Percentiles rank a stretch among this genome's conserved stretches.
phyloP scores from a whole-genome alignment of 1,284 basidiomycete species.

The Hemileia vastatrix region DNA sequence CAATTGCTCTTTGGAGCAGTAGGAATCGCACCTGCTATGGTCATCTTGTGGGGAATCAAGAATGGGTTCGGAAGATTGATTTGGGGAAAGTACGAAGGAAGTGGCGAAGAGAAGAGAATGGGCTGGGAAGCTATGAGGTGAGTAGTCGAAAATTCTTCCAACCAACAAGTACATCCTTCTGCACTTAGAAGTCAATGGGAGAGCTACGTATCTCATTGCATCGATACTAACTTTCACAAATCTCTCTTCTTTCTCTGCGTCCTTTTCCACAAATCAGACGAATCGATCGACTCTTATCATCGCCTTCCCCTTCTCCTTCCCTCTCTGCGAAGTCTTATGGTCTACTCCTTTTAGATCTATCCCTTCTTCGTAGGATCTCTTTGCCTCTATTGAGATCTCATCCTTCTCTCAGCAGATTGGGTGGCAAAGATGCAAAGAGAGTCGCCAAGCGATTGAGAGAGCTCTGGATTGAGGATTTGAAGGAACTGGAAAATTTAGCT shows the following conservation, averaged over 20 bases:
- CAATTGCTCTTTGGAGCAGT: conserved; percentile 95
- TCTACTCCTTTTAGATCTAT: conserved; percentile 61
- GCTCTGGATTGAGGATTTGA: conserved; percentile 74
- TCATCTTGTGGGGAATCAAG: conserved; percentile 62
- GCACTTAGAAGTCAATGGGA: conserved; percentile 57
- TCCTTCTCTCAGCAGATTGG: conserved; percentile 26
- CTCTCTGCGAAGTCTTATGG: conserved; percentile 56
- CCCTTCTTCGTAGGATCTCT: conserved; percentile 58
- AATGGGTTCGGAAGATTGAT: conserved; percentile 52
- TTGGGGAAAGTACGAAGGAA: conserved; percentile 47
- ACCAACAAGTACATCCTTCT: not conserved
- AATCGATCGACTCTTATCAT: conserved; percentile 61
- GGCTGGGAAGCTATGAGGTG: conserved; percentile 48
- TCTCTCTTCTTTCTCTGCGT: not conserved
- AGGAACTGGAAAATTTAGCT: conserved; percentile 66
- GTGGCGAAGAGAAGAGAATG: conserved; percentile 43
- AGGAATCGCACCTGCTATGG: conserved; percentile 80
- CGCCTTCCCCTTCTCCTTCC: conserved; percentile 7
- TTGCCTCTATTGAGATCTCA: conserved; percentile 26
- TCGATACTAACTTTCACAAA: not conserved
- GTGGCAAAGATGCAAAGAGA: conserved; percentile 29
- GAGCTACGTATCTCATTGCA: conserved; percentile 37
- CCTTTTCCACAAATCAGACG: conserved; percentile 48
- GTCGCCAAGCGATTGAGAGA: conserved; percentile 51
- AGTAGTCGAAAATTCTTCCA: conserved; percentile 19